phyloP scores from a whole-genome alignment of 805 yeast genomes.

The Suhomyces sp. region DNA sequence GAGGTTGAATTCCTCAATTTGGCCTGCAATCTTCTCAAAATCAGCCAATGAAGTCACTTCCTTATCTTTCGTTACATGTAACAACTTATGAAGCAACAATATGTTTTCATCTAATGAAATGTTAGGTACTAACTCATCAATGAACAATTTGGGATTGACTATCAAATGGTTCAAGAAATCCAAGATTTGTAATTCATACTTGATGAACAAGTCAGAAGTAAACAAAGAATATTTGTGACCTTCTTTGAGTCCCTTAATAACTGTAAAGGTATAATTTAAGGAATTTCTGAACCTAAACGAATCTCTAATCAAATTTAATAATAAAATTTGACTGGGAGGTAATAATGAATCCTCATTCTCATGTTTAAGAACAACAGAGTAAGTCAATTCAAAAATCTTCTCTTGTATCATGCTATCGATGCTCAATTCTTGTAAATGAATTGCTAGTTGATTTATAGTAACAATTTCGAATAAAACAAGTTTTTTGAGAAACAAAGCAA shows the following conservation, averaged over 20 bases:
- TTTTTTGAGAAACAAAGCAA: constrained; percentile 15
- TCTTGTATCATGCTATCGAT: constrained; percentile 3
- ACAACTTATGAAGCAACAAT: constrained; percentile 15
- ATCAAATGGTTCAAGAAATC: constrained; percentile 13
- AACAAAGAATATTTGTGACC: constrained; percentile 3
- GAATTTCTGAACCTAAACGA: constrained; percentile 13
- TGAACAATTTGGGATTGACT: constrained; percentile 20
- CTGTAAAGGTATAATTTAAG: constrained; percentile 12
- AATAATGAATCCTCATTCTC: background rate
- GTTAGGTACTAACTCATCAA: constrained; percentile 20
- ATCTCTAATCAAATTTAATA: constrained; percentile 13
- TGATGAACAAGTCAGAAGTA: constrained; percentile 5
- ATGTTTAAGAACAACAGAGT: constrained; percentile 12
- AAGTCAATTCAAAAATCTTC: constrained; percentile 5
- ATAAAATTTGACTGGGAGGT: constrained; percentile 6
- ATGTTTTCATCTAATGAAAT: constrained; percentile 18
- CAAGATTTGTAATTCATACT: constrained; percentile 10
- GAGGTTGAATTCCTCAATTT: constrained; percentile 35
- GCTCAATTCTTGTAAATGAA: constrained; percentile 10
- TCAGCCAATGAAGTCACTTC: constrained; percentile 13
- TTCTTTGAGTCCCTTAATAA: constrained; percentile 14
- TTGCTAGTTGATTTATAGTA: constrained; percentile 14
- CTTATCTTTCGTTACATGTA: constrained; percentile 9
- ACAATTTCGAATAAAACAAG: constrained; percentile 17
- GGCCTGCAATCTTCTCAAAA: constrained; percentile 12